Base-by-base conservation (phyloP, 441 rosid species). In the Biscutella auriculata region DNA sequence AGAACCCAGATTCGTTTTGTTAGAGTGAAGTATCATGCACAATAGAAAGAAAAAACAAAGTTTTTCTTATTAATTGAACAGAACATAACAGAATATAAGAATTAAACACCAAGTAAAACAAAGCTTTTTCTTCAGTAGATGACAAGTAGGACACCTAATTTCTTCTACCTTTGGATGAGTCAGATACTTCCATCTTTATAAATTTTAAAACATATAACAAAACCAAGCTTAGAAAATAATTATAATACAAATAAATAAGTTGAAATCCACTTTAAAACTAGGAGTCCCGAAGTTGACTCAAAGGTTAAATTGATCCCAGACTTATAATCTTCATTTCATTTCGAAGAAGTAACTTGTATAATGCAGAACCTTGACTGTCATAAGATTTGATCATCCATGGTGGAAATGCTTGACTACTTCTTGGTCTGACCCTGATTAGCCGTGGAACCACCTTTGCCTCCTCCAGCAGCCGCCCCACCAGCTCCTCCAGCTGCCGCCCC, bases 391-490 rank as follows among this genome's bases (percentile, higher is more conserved):
- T 67, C 56, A 67, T 52, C 29, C 57, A 56, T 48, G 9, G n/a
- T 11, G 21, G 6, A 30, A 30, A 53, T 52, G 9, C 45, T 33
- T 61, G 27, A 48, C 49, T 68, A 62, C 36, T 68, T 68, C 36
- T 68, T 68, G 49, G 73, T 49, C 30, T 56, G 73, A 23, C 64
- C 64, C 42, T 56, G 63, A 35, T 60, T 59, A 39, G 72, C 53
- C 1, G 57, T 50, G 10, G 72, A 15, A 40, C 63, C 59, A 28
- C 72, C 59, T 48, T 62, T 34, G 34, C 37, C 67, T 33, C 41
- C 63, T 60, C 67, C 72, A 1, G 58, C 46, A 39, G n/a, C n/a
- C n/a, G 45, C 28, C 43, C 55, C 39, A 15, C 33, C 29, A 28
- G 51, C 36, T 6, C 61, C 67, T 5, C 53, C 53, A 1, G 53